Conservation (phyloP, 371 early-diverging fungal species). For the Furculomyces boomerangus region DNA sequence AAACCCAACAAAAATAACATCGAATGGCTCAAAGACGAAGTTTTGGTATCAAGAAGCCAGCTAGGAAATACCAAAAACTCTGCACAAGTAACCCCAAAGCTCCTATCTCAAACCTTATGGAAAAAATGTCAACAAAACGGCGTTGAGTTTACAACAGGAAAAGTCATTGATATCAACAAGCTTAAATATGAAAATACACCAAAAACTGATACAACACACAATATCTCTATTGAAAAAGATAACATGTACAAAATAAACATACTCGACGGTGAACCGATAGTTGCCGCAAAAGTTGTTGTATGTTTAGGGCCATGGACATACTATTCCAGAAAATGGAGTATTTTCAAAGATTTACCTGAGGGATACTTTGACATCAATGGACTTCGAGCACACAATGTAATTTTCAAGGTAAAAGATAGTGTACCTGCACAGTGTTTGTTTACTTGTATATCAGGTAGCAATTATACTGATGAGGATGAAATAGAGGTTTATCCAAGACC, state of each 20-base stretch:
- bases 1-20: slow-evolving; percentile 18
- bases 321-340: slow-evolving; percentile 16
- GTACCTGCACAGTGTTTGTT: slow-evolving; percentile 22
- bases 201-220: background rate
- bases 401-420: slow-evolving; percentile 12
- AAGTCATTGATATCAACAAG: slow-evolving; percentile 2
- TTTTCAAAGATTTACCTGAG: slow-evolving; percentile 17
- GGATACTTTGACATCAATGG: slow-evolving; percentile 22
- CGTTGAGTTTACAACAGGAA: slow-evolving; percentile 5
- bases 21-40: slow-evolving; percentile 7
- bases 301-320: slow-evolving; percentile 22
- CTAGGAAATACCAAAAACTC: background rate
- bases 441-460: slow-evolving; percentile 20
- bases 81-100: slow-evolving; percentile 4
- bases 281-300: slow-evolving; percentile 20
- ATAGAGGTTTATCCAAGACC: slow-evolving; percentile 29
- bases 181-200: background rate
- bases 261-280: slow-evolving; percentile 11
- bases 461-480: slow-evolving; percentile 21
- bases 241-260: slow-evolving; percentile 10
- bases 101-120: slow-evolving; percentile 2
- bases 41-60: background rate
- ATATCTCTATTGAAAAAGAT: background rate
- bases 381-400: slow-evolving; percentile 19
- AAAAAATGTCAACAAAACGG: slow-evolving; percentile 1